A percentile compares a stretch with the other conserved stretches of the same genome.
Evolutionary conservation across 1,284 basidiomycete genomes (phyloP).

Genomic region (Trichosporon faecale): DNA sequence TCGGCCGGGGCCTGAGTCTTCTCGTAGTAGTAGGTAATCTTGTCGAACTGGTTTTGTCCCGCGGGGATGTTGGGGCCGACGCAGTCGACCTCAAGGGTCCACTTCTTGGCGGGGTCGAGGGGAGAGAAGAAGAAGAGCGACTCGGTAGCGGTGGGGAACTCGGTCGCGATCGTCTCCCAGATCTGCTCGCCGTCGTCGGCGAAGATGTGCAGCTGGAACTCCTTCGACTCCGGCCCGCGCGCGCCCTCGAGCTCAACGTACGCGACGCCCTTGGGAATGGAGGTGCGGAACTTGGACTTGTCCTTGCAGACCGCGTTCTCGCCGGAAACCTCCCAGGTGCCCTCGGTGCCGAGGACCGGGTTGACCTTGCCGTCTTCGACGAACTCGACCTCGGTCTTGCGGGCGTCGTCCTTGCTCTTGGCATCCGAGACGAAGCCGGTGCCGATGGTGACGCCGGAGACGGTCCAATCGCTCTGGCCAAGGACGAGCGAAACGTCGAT

Average conservation of each 20-base stretch:
- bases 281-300: neutral
- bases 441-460: neutral
- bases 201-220: conserved; percentile 66
- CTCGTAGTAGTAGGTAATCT: conserved; percentile 6
- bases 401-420: conserved; percentile 6
- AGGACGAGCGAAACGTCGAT: neutral
- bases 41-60: neutral
- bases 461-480: conserved; percentile 4
- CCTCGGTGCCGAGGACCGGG: conserved; percentile 6
- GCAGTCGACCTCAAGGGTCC: conserved; percentile 6
- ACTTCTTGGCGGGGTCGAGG: conserved; percentile 8
- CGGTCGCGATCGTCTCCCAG: conserved; percentile 8
- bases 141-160: neutral
- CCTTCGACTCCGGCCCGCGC: neutral
- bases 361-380: conserved; percentile 1
- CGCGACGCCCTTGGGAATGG: conserved; percentile 6
- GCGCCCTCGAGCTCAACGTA: conserved; percentile 3
- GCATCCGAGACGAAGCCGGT: conserved; percentile 1
- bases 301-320: conserved; percentile 3
- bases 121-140: conserved; percentile 8
- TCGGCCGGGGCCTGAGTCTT: conserved; percentile 2
- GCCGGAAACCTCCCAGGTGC: neutral
- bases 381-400: neutral
- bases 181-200: conserved; percentile 83
- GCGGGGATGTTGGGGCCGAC: neutral